A percentile compares a stretch with the other conserved stretches of the same genome.
These are phyloP conservation scores for Fusarium stilboides DNA, from an alignment of 2,329 filamentous ascomycete genomes.

Conservation along the genomic window DNA sequence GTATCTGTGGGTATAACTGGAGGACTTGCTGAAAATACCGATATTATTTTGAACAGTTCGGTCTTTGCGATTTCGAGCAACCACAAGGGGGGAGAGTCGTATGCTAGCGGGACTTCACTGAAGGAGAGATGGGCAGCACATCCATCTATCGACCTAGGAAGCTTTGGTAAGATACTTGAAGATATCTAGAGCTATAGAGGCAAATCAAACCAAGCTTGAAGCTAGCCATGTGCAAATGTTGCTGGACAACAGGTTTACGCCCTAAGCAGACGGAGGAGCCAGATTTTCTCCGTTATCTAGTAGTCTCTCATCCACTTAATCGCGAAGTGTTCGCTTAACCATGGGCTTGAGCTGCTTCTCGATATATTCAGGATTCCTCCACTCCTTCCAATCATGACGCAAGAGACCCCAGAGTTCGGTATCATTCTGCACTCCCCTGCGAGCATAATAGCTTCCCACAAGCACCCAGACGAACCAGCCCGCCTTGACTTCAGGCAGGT, in stretches of 20 bases:
- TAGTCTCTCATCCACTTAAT: neutral
- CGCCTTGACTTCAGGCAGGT: slow-evolving; percentile 63
- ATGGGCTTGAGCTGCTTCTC: slow-evolving; percentile 59
- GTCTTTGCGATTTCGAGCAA: slow-evolving; percentile 30
- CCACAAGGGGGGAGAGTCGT: neutral
- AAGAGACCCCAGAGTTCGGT: slow-evolving; percentile 72
- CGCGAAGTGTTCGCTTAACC: slow-evolving; percentile 50
- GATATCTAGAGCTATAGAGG: neutral
- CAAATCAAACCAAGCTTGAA: neutral
- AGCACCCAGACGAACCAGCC: slow-evolving; percentile 74
- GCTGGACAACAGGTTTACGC: too few species aligned
- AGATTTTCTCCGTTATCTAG: too few species aligned
- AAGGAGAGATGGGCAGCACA: slow-evolving; percentile 20
- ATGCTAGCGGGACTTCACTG: rapidly evolving
- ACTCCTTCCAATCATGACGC: slow-evolving; percentile 68
- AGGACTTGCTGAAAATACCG: neutral
- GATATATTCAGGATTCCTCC: slow-evolving; percentile 63
- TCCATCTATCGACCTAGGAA: neutral
- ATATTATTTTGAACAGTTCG: slow-evolving; percentile 11
- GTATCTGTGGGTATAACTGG: neutral
- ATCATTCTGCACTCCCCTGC: slow-evolving; percentile 66
- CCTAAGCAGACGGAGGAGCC: too few species aligned
- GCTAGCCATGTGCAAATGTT: neutral
- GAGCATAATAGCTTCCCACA: slow-evolving; percentile 71
- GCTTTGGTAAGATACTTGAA: neutral